Base-by-base conservation (phyloP, 306 rosid genomes). In the Coriaria nepalensis region DNA sequence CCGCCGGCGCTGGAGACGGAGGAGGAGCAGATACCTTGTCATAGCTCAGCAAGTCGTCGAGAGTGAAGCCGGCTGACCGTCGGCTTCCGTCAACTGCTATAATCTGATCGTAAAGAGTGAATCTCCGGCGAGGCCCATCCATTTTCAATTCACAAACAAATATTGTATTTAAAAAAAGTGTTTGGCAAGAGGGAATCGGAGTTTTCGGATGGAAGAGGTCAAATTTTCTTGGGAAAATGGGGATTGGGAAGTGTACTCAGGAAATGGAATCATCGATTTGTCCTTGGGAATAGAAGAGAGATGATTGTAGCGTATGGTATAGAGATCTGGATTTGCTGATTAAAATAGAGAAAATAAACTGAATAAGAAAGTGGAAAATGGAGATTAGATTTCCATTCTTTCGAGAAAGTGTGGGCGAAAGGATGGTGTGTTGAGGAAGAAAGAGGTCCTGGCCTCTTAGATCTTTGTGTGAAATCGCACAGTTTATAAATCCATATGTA, bases 91-190 rank as follows among this genome's bases (percentile, higher is more conserved):
- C 64, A 0, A 49, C 66, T 11, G 76, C 79, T 45, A 83, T 73
- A 95, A 90, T 84, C 74, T 81, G 87, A 32, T 90, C 94, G 43
- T 63, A 66, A 40, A 84, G 70, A 36, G 80, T 73, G 34, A 68
- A 5, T 54, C 92, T 75, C 78, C 68, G 77, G 72, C 70, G 69
- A 74, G 47, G 69, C 56, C 79, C 72, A 77, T 73, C 81, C 68
- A 73, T 65, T 33, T 11, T 7, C 12, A 54, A 35, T 45, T 29
- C 57, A 10, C 12, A 38, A 4, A 32, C 37, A 7, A 35, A 49
- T 20, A 1, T 20, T 20, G 29, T 20, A 20, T 20, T 2, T 6
- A 13, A 4, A 33, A 39, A 7, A 39, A 45, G n/a, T 14, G 33
- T 13, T 7, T 4, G 40, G 34, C 9, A 34, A 0, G 4, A 42